Evolutionary conservation across 2,329 filamentous ascomycete genomes (phyloP), one percentile per base, ranked within the genome.

Genomic region (Monilinia fructicola): DNA sequence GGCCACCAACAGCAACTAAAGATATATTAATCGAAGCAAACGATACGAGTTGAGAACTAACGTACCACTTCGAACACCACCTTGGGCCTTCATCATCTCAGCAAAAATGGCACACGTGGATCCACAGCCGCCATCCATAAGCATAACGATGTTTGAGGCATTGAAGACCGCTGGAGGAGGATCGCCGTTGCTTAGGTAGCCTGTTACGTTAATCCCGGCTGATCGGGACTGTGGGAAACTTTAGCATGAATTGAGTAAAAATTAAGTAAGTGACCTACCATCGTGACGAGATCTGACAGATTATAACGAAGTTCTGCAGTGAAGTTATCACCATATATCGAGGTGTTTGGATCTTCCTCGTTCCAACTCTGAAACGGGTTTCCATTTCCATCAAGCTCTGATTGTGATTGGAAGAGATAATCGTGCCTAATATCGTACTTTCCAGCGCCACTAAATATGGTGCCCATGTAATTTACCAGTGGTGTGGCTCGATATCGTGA

Each of bases 21-120:
- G 82, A 42, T 82, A 18, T 65, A 12, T 65, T 54, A 65, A 26
- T 18, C n/a, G 12, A 16, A 50, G n/a, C 4, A 35, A 44, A 6
- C 23, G 26, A 60, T 35, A 21, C 18, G 14, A 28, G 12, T 28
- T 12, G 16, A 44, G 2, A n/a, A 54, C 16, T 40, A 12, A 42
- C 55, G 5, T 53, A 60, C 64, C 35, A 60, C 64, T 65, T 60
- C 54, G 54, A 11, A 65, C 64, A 26, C 64, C 82, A 56, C 79
- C 79, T 69, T 73, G 69, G 53, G 78, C 77, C 18, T 80, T 79
- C 79, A 88, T 81, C 26, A 86, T 78, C 53, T 85, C 81, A 23
- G 79, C 79, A 73, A 88, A 85, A 52, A 85, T 78, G 44, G 84
- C 81, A 74, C 86, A 89, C 10, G 87, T 85, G 0, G 85, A 87